Conservation (phyloP, 306 rosid genomes). For the Pterocarpus macrocarpus region DNA sequence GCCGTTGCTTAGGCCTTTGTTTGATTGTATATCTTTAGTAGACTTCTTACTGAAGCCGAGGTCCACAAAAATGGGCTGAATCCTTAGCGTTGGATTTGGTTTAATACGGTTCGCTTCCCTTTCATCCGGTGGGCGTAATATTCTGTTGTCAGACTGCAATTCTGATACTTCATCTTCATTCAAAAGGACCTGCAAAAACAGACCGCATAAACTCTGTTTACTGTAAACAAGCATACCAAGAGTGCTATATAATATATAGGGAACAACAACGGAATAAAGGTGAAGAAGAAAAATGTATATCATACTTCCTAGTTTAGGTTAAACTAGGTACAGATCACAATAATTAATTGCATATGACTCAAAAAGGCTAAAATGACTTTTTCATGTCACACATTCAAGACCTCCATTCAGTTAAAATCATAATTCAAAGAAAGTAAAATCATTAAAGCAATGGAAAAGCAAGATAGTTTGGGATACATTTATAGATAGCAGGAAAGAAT, state of each 20-base stretch:
- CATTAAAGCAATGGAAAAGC: constrained; percentile 33
- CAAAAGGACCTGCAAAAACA: constrained; percentile 76
- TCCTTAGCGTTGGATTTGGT: constrained; percentile 80
- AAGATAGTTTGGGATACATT: constrained; percentile 27
- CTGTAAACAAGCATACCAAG: constrained; percentile 15
- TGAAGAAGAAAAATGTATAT: constrained; percentile 1
- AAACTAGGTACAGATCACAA: background rate
- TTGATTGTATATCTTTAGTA: constrained; percentile 61
- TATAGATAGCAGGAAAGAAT: constrained; percentile 37
- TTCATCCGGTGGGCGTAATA: constrained; percentile 72
- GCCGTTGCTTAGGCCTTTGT: constrained; percentile 62
- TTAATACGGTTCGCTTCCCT: constrained; percentile 83
- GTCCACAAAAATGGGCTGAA: constrained; percentile 83
- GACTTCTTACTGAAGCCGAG: constrained; percentile 64
- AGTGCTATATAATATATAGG: constrained; percentile 7
- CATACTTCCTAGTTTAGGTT: constrained; percentile 31
- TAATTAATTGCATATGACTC: background rate
- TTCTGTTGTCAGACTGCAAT: constrained; percentile 66
- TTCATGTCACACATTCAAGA: background rate
- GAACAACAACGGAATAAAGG: constrained; percentile 29
- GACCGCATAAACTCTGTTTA: constrained; percentile 15
- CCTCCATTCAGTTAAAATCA: constrained; percentile 24
- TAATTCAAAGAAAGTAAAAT: constrained; percentile 8
- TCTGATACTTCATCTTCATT: constrained; percentile 82
- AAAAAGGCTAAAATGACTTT: background rate